Conservation (phyloP, 305 asterid species). For the Fraxinus dipetala region DNA sequence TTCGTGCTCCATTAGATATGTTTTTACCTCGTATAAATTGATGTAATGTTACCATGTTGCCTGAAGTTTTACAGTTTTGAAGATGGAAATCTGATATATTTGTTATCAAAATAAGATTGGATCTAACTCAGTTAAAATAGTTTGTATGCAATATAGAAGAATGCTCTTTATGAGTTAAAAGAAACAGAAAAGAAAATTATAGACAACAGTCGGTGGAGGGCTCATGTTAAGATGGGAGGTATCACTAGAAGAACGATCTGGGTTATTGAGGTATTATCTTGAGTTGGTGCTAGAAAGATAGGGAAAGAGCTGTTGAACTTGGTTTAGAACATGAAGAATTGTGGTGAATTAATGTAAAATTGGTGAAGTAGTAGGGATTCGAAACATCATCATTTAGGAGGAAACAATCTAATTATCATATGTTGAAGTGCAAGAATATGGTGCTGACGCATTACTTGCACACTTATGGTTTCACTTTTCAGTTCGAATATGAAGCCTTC, state of each 20-base stretch:
- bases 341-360: neutral
- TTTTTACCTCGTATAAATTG: neutral
- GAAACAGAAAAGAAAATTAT: slow-evolving; percentile 4
- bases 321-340: neutral
- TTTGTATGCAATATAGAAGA: neutral
- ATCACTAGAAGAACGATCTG: neutral
- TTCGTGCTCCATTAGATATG: neutral
- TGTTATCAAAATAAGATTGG: neutral
- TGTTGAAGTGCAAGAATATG: neutral
- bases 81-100: slow-evolving; percentile 1
- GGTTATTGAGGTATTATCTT: slow-evolving; percentile 11
- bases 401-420: neutral
- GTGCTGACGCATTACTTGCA: neutral
- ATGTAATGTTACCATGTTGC: slow-evolving; percentile 1
- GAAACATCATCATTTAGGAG: neutral
- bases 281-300: neutral
- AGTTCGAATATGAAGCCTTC: neutral
- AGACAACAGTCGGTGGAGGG: neutral
- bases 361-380: neutral
- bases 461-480: neutral
- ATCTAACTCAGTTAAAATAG: neutral
- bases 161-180: neutral
- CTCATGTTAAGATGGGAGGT: neutral
- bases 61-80: slow-evolving; percentile 1
- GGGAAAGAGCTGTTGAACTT: neutral